Evolutionary conservation across 2,329 filamentous ascomycete genomes (phyloP).

Genomic region (Penicillium psychrosexuale): DNA sequence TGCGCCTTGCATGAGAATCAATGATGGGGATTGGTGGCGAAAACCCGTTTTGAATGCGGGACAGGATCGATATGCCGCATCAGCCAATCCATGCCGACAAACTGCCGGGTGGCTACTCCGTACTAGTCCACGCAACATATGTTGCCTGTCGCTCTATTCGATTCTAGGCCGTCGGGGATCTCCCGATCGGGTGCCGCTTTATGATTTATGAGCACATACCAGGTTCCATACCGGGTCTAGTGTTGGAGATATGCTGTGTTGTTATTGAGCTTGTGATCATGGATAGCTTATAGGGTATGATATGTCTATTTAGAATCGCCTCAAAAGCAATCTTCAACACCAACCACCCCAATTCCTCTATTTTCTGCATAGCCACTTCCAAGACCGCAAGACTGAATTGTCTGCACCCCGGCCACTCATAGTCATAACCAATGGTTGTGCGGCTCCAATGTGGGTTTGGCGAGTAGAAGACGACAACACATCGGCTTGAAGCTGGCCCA

Average conservation of each 20-base stretch:
- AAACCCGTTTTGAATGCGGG: background rate
- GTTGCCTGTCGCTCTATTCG: background rate
- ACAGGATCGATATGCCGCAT: background rate
- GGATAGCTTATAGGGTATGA: too few species aligned
- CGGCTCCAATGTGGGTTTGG: too few species aligned
- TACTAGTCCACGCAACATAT: background rate
- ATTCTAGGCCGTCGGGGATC: background rate
- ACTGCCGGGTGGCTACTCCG: background rate
- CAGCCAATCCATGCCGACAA: background rate
- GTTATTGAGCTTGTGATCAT: background rate
- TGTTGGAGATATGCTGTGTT: background rate
- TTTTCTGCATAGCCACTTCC: background rate
- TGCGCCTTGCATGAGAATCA: slow-evolving; percentile 6
- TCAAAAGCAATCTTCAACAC: background rate
- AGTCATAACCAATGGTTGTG: too few species aligned
- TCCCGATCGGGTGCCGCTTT: background rate
- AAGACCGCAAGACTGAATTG: too few species aligned
- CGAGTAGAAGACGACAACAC: too few species aligned
- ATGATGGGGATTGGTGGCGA: background rate
- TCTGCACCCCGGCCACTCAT: too few species aligned
- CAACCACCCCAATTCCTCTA: background rate
- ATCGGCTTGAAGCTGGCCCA: too few species aligned
- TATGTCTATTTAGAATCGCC: background rate
- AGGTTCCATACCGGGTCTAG: background rate
- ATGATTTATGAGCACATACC: background rate